Evolutionary conservation across 805 yeast species (phyloP).

Genomic region (Pichia pseudocactophila): DNA sequence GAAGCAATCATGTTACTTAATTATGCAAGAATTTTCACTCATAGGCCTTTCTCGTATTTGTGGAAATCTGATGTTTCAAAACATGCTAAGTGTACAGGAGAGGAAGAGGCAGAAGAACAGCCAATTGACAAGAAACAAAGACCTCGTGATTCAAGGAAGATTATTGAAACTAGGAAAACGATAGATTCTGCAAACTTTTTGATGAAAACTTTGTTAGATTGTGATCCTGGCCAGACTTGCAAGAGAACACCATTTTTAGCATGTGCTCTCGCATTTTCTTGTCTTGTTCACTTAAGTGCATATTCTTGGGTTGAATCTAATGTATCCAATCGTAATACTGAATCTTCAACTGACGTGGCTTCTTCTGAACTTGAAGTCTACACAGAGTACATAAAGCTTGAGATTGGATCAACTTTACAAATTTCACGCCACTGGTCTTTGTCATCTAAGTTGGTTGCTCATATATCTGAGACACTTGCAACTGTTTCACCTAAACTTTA

Average conservation of each 20-base stretch:
- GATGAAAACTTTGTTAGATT: slow-evolving; percentile 37
- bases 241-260: slow-evolving; percentile 44
- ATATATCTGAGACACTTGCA: slow-evolving; percentile 36
- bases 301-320: slow-evolving; percentile 43
- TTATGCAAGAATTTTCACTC: slow-evolving; percentile 47
- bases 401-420: slow-evolving; percentile 39
- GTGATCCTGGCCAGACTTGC: slow-evolving; percentile 34
- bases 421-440: slow-evolving; percentile 45
- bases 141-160: slow-evolving; percentile 33
- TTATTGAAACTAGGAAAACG: slow-evolving; percentile 44
- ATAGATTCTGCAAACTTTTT: slow-evolving; percentile 46
- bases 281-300: slow-evolving; percentile 43
- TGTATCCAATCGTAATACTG: background rate
- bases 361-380: slow-evolving; percentile 35
- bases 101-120: slow-evolving; percentile 19
- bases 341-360: slow-evolving; percentile 3
- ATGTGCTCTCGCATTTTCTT: slow-evolving; percentile 45
- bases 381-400: slow-evolving; percentile 40
- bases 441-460: slow-evolving; percentile 38
- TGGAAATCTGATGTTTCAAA: slow-evolving; percentile 42
- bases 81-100: slow-evolving; percentile 31
- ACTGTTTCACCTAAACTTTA: slow-evolving; percentile 36
- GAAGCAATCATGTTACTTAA: slow-evolving; percentile 40
- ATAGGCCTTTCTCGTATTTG: slow-evolving; percentile 43
- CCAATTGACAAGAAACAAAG: background rate